A percentile compares a stretch with the other conserved stretches of the same genome.
Evolutionary conservation across 305 asterid genomes (phyloP).

Genomic region (Euphrasia arctica): DNA sequence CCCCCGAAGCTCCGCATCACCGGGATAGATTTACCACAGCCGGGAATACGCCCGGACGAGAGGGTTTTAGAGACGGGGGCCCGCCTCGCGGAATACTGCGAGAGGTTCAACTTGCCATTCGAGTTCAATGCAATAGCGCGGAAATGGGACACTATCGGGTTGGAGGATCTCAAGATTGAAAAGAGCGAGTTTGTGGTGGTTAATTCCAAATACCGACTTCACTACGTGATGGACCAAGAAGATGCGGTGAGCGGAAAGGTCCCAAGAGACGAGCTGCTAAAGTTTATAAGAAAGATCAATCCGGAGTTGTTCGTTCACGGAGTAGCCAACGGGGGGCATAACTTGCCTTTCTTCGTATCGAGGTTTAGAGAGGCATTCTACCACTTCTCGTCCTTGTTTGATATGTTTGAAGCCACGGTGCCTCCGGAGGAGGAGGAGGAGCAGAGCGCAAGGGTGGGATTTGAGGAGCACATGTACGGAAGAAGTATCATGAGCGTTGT

Average conservation of each 20-base stretch:
- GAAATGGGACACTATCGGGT: conserved; percentile 41
- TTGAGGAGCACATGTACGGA: conserved; percentile 41
- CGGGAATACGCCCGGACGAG: conserved; percentile 52
- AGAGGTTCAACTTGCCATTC: conserved; percentile 45
- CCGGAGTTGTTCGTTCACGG: conserved; percentile 46
- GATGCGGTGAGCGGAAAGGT: conserved; percentile 21
- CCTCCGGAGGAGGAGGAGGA: conserved; percentile 30
- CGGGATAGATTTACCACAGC: conserved; percentile 51
- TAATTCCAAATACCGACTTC: conserved; percentile 37
- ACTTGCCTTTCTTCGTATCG: conserved; percentile 44
- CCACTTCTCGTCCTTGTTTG: conserved; percentile 44
- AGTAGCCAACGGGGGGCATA: conserved; percentile 37
- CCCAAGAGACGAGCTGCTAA: conserved; percentile 39
- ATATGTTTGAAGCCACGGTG: conserved; percentile 44
- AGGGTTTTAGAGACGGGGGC: conserved; percentile 44
- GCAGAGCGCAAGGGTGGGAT: conserved; percentile 20
- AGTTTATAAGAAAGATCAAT: conserved; percentile 38
- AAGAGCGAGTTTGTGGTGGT: conserved; percentile 37
- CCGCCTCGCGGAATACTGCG: conserved; percentile 43
- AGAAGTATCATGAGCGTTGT: conserved; percentile 36
- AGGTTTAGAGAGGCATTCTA: conserved; percentile 48
- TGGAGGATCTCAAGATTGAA: conserved; percentile 37
- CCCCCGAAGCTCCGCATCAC: conserved; percentile 53
- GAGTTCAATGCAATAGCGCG: conserved; percentile 45
- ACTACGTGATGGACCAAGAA: conserved; percentile 44